Evolutionary conservation across 306 rosid species (phyloP).

Genomic region (Cicer pinnatifidum): DNA sequence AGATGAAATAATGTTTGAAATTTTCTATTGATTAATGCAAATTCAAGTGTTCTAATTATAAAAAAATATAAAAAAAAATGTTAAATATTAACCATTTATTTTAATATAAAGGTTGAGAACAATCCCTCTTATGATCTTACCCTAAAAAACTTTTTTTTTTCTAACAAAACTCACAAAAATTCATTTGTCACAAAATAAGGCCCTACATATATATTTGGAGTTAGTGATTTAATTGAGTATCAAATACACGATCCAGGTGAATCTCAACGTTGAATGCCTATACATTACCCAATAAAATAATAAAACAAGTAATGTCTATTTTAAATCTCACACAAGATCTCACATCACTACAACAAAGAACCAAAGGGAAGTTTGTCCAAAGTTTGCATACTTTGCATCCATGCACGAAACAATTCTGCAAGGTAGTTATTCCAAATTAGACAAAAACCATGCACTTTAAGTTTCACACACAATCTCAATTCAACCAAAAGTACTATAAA

Average conservation of each 20-base stretch:
- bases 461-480: not conserved
- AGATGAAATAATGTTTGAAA: too few relatives aligned
- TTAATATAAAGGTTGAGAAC: not conserved
- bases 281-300: not conserved
- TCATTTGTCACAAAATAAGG: not conserved
- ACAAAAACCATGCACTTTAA: conserved; percentile 13
- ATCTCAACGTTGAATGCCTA: not conserved
- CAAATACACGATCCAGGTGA: not conserved
- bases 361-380: not conserved
- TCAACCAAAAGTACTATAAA: not conserved
- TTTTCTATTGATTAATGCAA: too few relatives aligned
- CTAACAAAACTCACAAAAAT: too few relatives aligned
- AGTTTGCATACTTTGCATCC: not conserved
- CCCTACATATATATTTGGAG: not conserved
- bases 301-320: conserved; percentile 9
- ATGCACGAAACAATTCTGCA: not conserved
- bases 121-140: not conserved
- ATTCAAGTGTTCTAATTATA: not conserved
- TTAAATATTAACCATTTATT: not conserved
- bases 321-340: conserved; percentile 1
- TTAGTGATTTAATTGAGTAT: not conserved
- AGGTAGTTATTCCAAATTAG: conserved; percentile 6
- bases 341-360: not conserved
- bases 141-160: too few relatives aligned
- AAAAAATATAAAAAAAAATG: too few relatives aligned